A percentile compares a stretch with the other conserved stretches of the same genome.
These are phyloP conservation scores for Pulveroboletus ravenelii DNA, from an alignment of 768 basidiomycete species.

Conservation along the genomic window DNA sequence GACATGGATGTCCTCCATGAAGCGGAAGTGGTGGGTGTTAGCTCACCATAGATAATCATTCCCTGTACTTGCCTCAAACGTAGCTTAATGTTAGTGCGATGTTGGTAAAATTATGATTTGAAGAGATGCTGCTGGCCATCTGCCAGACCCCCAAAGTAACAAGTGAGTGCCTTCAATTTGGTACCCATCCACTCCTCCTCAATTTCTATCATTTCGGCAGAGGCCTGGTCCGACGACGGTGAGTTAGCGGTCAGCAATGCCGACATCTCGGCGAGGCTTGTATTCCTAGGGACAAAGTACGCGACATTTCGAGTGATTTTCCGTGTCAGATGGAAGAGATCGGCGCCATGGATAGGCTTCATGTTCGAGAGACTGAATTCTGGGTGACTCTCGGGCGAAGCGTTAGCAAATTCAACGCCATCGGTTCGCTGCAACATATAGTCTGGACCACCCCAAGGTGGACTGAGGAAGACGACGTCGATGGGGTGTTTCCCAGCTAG, in stretches of 20 bases:
- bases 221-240: slow-evolving; percentile 1
- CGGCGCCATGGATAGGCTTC: slow-evolving; percentile 74
- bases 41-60: not conserved
- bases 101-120: slow-evolving; percentile 12
- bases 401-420: not conserved
- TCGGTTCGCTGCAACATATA: slow-evolving; percentile 41
- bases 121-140: slow-evolving; percentile 63
- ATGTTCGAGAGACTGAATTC: slow-evolving; percentile 69
- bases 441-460: slow-evolving; percentile 91
- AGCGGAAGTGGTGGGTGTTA: not conserved
- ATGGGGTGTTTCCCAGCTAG: slow-evolving; percentile 45
- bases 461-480: slow-evolving; percentile 89
- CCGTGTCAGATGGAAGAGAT: slow-evolving; percentile 73
- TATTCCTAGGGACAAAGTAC: slow-evolving; percentile 85
- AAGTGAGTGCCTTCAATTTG: slow-evolving; percentile 91
- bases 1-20: not conserved
- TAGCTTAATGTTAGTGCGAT: not conserved
- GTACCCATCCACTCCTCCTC: slow-evolving; percentile 97
- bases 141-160: slow-evolving; percentile 86
- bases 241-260: slow-evolving; percentile 33
- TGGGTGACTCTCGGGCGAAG: slow-evolving; percentile 33
- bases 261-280: slow-evolving; percentile 67
- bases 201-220: slow-evolving; percentile 68
- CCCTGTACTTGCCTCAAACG: not conserved
- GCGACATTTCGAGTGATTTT: slow-evolving; percentile 78